Percentiles rank a stretch among this genome's conserved stretches.
Conservation (phyloP, 495 filamentous ascomycete species). For the Penicillium dipodomyicola region DNA sequence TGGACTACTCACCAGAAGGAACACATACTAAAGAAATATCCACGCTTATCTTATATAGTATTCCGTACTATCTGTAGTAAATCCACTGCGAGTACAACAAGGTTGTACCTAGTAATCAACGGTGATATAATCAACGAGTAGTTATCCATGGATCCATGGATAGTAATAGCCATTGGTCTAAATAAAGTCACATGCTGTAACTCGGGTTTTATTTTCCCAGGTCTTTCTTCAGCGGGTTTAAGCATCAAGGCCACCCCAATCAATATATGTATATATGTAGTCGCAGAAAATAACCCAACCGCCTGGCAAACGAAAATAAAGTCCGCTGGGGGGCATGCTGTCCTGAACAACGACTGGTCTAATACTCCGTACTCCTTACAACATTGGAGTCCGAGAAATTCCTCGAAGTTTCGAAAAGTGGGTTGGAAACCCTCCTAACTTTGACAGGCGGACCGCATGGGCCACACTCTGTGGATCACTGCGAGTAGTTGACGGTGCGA, state of each 20-base stretch:
- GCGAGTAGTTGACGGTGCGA: background rate
- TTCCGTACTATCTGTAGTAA: background rate
- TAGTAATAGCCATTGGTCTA: background rate
- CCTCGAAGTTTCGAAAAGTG: background rate
- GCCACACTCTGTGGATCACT: background rate
- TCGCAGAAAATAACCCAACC: background rate
- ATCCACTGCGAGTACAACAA: too few relatives aligned
- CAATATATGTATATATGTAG: background rate
- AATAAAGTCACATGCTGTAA: background rate
- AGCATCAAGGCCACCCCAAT: background rate
- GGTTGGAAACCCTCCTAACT: background rate
- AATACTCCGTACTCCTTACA: background rate
- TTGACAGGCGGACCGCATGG: constrained; percentile 14
- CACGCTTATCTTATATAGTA: background rate
- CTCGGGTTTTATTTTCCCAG: background rate
- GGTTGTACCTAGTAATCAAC: too few relatives aligned
- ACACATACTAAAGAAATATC: background rate
- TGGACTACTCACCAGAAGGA: background rate
- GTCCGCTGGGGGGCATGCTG: background rate
- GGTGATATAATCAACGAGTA: background rate
- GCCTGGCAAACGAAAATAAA: background rate
- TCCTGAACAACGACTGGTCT: background rate
- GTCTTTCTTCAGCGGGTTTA: background rate
- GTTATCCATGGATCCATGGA: too few relatives aligned
- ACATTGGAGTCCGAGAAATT: background rate